Evolutionary conservation across 2,329 filamentous ascomycete genomes (phyloP), one percentile per base, ranked within the genome.

Genomic region (Fusarium poae): DNA sequence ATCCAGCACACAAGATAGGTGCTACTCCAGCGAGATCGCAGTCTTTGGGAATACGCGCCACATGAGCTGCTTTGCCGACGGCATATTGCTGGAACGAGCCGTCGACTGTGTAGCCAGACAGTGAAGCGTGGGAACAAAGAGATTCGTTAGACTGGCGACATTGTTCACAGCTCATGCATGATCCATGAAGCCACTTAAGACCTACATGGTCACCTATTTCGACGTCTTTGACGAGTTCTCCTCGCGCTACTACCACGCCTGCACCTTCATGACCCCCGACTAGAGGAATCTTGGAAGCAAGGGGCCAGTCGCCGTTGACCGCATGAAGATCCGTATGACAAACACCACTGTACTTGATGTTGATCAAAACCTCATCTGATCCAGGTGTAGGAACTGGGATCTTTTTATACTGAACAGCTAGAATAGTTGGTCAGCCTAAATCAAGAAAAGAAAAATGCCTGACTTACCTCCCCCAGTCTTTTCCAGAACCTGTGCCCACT

Each of bases 81-180:
- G 86, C 88, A 82, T 97, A 97, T 82, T 97, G 89, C 82, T 97
- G 93, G 86, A 97, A 97, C 23, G 89, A 89, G 21, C 93, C 93
- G 77, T 97, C 92, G 74, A 97, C 93, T 1, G 92, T 96, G 84
- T 96, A 97, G 42, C 94, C 94, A 0, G 92, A 96, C 16, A 97
- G 87, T 16, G 86, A 81, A 5, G 91, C 88, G 43, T 91, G 82
- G 4, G 86, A 80, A 81, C 94, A 97, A 3, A 97, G 89, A 1
- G 92, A 91, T 80, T 97, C 94, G 74, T 97, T 91, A 30, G 87
- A 80, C 71, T 89, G 86, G 74, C 90, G 88, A 82, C 94, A 97
- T 84, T 92, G 96, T 68, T 89, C 86, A 80, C 94, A 97, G 60
- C 85, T 79, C 65, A 96, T 84, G 79, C 94, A 97, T 18, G 91